A percentile compares a stretch with the other conserved stretches of the same genome.
Conservation (phyloP, 805 yeast species). For the Pichia pseudocactophila region DNA sequence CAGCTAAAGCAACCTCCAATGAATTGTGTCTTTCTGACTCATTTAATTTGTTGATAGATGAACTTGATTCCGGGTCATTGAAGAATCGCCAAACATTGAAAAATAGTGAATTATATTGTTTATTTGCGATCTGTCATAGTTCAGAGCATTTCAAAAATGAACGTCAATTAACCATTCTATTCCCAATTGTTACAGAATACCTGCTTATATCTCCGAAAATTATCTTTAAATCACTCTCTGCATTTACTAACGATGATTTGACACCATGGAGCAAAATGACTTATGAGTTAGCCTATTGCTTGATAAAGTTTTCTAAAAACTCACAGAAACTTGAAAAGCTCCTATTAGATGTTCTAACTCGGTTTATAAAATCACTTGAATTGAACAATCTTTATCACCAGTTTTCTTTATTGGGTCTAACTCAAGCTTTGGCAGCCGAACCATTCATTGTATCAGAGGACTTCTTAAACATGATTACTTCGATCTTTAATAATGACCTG, state of each 20-base stretch:
- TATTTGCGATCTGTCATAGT: conserved; percentile 47
- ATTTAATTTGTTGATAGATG: conserved; percentile 9
- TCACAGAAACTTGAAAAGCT: conserved; percentile 13
- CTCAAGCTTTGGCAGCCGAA: conserved; percentile 22
- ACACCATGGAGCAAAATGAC: conserved; percentile 37
- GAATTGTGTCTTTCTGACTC: conserved; percentile 18
- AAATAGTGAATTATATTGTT: conserved; percentile 38
- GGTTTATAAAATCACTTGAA: conserved; percentile 8
- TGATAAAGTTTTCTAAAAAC: conserved; percentile 21
- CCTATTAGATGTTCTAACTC: conserved; percentile 7
- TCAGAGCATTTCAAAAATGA: conserved; percentile 29
- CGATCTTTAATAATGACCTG: conserved; percentile 25
- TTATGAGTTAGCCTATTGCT: conserved; percentile 27
- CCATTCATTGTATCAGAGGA: conserved; percentile 17
- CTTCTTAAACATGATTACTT: conserved; percentile 14
- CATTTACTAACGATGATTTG: conserved; percentile 18
- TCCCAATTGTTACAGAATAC: conserved; percentile 38
- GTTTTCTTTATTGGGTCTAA: conserved; percentile 26
- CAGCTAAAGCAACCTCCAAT: conserved; percentile 11
- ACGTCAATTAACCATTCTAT: conserved; percentile 34
- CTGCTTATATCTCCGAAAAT: conserved; percentile 38
- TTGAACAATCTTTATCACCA: conserved; percentile 7
- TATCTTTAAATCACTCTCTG: conserved; percentile 28
- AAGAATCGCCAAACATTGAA: neutral
- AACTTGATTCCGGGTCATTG: neutral